Base-by-base conservation (phyloP, 2,329 filamentous ascomycete genomes). In the Aphanocladium album region DNA sequence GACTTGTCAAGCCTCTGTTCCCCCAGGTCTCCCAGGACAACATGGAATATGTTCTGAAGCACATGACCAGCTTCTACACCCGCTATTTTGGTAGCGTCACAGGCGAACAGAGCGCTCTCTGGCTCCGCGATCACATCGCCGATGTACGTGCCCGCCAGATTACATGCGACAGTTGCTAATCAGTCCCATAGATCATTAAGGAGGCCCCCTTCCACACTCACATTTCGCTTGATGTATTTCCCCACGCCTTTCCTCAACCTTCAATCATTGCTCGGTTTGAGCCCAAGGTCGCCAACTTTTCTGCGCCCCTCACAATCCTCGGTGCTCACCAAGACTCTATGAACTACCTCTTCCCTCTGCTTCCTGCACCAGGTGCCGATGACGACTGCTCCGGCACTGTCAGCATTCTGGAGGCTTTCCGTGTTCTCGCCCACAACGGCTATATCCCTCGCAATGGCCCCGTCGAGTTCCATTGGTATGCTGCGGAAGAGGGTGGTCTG, bases 401-500 rank as follows among this genome's bases (percentile, higher is more conserved):
- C 41, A 90, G 87, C 9, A 91, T 90, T 62, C 80, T 91, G 11
- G 88, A 91, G 71, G 85, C 87, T 1, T 79, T 91, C 63, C 81
- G 87, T 33, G 84, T 88, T 57, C 77, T 91, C 65, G 82, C 84
- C 14, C 73, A 81, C 57, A 79, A 65, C 27, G 72, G 72, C 0
- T 74, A 65, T 55, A 63, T 68, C 19, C 73, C 73, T 2, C 60
- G 66, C 30, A 66, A 72, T 8, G 72, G 72, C 0, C 72, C 87
- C 0, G 74, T 91, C 57, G 89, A 91, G 73, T 91, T 91, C 71
- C 88, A 90, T 71, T 92, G 88, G 88, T 91, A 91, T 74, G 86
- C 84, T n/a, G 89, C 88, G 0, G 89, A 91, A 69, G 89, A 91
- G 70, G 88, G 86, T 17, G 89, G 89, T 12, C 79, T 92, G 56